Evolutionary conservation across 306 rosid species (phyloP).

Genomic region (Corylus americana): DNA sequence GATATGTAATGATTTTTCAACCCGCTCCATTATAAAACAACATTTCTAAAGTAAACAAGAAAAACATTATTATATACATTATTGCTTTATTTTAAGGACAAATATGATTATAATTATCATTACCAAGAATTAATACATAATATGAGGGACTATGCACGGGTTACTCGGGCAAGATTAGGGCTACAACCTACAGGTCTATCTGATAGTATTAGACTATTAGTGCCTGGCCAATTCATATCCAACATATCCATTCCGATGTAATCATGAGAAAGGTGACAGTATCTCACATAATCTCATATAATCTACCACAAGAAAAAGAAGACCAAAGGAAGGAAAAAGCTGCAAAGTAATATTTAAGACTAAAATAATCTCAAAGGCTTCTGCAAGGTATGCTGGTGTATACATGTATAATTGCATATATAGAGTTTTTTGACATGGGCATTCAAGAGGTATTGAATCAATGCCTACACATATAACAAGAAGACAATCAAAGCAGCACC

Average conservation of each 20-base stretch:
- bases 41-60: slow-evolving; percentile 27
- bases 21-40: slow-evolving; percentile 42
- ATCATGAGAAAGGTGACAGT: slow-evolving; percentile 58
- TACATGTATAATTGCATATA: neutral
- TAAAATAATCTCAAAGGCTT: neutral
- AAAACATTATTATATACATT: slow-evolving; percentile 29
- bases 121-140: slow-evolving; percentile 31
- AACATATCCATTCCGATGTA: slow-evolving; percentile 45
- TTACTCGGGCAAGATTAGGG: slow-evolving; percentile 11
- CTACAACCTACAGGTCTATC: slow-evolving; percentile 9
- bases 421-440: neutral
- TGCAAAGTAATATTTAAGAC: slow-evolving; percentile 26
- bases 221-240: slow-evolving; percentile 37
- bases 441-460: slow-evolving; percentile 22
- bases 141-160: slow-evolving; percentile 28
- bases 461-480: slow-evolving; percentile 38
- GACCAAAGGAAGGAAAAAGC: slow-evolving; percentile 44
- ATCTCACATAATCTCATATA: slow-evolving; percentile 61
- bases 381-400: slow-evolving; percentile 14
- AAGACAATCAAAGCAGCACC: slow-evolving; percentile 22
- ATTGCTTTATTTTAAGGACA: slow-evolving; percentile 23
- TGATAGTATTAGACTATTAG: slow-evolving; percentile 24
- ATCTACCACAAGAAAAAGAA: slow-evolving; percentile 47
- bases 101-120: slow-evolving; percentile 31
- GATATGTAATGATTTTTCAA: slow-evolving; percentile 44